Conservation (phyloP, 305 asterid genomes). For the Stenogyne calaminthoides region DNA sequence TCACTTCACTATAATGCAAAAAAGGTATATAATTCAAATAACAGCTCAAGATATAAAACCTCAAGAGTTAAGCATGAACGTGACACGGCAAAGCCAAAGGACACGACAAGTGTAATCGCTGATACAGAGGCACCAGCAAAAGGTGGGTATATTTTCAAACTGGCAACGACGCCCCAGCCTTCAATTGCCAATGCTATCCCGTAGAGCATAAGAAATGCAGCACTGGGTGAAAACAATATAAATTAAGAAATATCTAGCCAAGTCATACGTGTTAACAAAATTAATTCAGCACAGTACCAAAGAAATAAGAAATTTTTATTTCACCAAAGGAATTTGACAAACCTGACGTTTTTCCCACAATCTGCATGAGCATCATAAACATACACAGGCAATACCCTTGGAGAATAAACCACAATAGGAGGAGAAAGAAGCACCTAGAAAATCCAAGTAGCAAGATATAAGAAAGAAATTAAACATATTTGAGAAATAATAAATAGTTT, state of each 20-base stretch:
- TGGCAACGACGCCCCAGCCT: conserved; percentile 99
- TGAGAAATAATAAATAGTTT: conserved; percentile 10
- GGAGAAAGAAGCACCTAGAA: conserved; percentile 98
- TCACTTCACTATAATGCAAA: conserved; percentile 7
- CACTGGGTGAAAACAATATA: conserved; percentile 54
- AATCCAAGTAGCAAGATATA: conserved; percentile 22
- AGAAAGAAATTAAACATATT: conserved; percentile 5
- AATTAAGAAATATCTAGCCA: conserved; percentile 19
- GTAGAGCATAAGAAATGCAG: conserved; percentile 96
- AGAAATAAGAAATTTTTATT: conserved; percentile 23
- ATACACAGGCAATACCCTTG: conserved; percentile 97
- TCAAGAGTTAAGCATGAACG: conserved; percentile 97
- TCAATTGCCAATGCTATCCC: conserved; percentile 95
- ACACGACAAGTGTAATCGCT: conserved; percentile 95
- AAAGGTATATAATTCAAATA: conserved; percentile 5
- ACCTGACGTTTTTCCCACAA: conserved; percentile 99
- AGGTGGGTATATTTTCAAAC: conserved; percentile 98
- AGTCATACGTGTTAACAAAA: conserved; percentile 22
- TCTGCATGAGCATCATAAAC: conserved; percentile 99
- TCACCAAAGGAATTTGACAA: conserved; percentile 34
- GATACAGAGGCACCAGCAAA: conserved; percentile 99
- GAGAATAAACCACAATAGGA: conserved; percentile 97
- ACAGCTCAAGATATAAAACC: conserved; percentile 52
- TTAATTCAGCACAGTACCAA: conserved; percentile 8
- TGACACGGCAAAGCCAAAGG: conserved; percentile 99